A percentile compares a stretch with the other conserved stretches of the same genome.
These are phyloP conservation scores for Platanthera zijinensis DNA, from an alignment of 106 monocot genomes.

Conservation along the genomic window DNA sequence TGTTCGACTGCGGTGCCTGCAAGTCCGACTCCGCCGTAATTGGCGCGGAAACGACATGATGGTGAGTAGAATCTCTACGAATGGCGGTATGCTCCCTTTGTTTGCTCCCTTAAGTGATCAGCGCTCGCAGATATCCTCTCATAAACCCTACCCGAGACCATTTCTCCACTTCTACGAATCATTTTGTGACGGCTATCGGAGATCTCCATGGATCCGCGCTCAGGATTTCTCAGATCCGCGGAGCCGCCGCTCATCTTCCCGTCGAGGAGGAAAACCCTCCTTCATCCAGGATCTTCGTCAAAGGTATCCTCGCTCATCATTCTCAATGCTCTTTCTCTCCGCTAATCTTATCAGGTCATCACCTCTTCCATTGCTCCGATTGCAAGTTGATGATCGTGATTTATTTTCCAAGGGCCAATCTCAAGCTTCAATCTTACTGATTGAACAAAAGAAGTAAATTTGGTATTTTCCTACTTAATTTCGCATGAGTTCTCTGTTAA, in stretches of 20 bases:
- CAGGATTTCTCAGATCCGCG: background rate
- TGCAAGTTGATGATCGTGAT: no score
- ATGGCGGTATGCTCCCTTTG: background rate
- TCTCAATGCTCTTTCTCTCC: background rate
- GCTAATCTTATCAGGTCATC: no score
- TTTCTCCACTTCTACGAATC: background rate
- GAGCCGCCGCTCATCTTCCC: background rate
- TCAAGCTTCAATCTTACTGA: no score
- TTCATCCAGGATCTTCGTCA: constrained; percentile 4
- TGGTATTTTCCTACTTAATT: no score
- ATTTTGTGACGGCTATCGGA: background rate
- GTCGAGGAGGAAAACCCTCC: background rate
- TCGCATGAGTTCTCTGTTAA: no score
- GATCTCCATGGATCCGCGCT: background rate
- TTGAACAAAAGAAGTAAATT: no score
- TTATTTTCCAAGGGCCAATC: no score
- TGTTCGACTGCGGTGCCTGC: no score
- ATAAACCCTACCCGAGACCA: background rate
- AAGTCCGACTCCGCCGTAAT: no score
- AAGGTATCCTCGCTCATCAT: background rate
- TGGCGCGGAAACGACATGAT: background rate
- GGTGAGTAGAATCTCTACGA: background rate
- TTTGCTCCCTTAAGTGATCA: background rate
- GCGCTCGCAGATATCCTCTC: background rate
- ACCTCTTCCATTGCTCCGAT: no score